Conservation (phyloP, 768 basidiomycete species). For the Pisolithus orientalis region DNA sequence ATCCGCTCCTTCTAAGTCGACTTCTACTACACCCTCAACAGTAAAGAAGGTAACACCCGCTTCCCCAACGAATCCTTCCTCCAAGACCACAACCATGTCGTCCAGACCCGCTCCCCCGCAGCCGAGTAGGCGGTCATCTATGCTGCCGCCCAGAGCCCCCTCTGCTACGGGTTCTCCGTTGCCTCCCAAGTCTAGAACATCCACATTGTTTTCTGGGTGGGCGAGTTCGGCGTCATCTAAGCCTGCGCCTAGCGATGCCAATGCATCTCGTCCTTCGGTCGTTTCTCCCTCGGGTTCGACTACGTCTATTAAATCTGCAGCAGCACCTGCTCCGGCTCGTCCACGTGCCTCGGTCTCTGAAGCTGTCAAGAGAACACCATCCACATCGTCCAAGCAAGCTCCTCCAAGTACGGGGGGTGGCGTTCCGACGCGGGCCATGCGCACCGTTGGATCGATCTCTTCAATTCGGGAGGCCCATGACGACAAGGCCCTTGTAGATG, state of each 20-base stretch:
- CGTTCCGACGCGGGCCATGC: conserved; percentile 36
- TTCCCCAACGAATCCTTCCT: conserved; percentile 21
- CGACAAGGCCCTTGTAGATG: conserved; percentile 46
- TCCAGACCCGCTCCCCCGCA: conserved; percentile 28
- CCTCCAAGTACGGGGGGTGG: conserved; percentile 17
- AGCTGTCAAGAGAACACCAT: conserved; percentile 46
- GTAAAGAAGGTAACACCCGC: conserved; percentile 23
- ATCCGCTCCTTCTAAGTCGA: conserved; percentile 25
- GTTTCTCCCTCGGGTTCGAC: conserved; percentile 51
- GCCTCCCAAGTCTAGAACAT: conserved; percentile 32
- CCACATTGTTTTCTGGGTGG: conserved; percentile 23
- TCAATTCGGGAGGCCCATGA: conserved; percentile 69
- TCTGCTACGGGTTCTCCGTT: conserved; percentile 34
- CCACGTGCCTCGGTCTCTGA: conserved; percentile 69
- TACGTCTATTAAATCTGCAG: conserved; percentile 40
- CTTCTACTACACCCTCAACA: conserved; percentile 19
- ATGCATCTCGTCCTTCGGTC: conserved; percentile 39
- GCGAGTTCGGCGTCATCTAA: conserved; percentile 17
- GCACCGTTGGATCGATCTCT: conserved; percentile 56
- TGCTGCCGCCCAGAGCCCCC: conserved; percentile 30
- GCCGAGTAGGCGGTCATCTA: conserved; percentile 27
- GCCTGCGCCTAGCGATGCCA: conserved; percentile 12
- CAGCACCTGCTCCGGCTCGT: conserved; percentile 32
- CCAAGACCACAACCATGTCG: conserved; percentile 31
- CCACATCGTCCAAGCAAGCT: conserved; percentile 38